Evolutionary conservation across 2,329 filamentous ascomycete genomes (phyloP).

Genomic region (Trichoderma hamatum): DNA sequence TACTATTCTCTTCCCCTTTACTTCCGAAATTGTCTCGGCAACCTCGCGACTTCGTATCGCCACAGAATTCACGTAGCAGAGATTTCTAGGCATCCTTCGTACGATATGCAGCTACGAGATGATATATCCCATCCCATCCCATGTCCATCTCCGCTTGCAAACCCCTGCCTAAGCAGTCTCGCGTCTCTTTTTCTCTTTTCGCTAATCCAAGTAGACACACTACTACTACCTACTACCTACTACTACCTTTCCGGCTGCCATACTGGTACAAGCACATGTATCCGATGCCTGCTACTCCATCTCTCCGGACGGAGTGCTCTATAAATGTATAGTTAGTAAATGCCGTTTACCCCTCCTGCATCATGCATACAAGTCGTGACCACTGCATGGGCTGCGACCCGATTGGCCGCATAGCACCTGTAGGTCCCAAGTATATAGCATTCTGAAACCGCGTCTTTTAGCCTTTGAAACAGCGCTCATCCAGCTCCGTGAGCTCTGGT

Average conservation of each 20-base stretch:
- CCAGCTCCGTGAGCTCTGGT: constrained; percentile 1
- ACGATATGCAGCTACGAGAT: constrained; percentile 9
- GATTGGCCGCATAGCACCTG: constrained; percentile 13
- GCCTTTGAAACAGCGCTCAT: constrained; percentile 22
- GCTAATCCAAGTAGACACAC: background rate
- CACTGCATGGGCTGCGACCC: constrained; percentile 1
- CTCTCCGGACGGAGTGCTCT: background rate
- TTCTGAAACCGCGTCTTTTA: constrained; percentile 24
- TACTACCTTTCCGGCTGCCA: background rate
- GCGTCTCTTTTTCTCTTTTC: constrained; percentile 8
- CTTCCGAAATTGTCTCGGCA: background rate
- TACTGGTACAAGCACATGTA: background rate
- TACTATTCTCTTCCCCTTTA: background rate
- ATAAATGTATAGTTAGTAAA: background rate
- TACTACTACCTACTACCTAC: background rate
- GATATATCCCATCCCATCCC: constrained; percentile 5
- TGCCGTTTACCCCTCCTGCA: constrained; percentile 7
- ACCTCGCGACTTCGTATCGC: background rate
- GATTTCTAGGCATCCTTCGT: constrained; percentile 11
- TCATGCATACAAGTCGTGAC: background rate
- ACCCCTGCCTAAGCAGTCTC: background rate
- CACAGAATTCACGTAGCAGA: background rate
- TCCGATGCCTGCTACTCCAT: background rate
- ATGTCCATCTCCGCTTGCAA: constrained; percentile 16
- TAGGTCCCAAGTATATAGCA: background rate